Percentiles rank a stretch among this genome's conserved stretches.
phyloP scores from a whole-genome alignment of 352 stramenopile genomes.

The Thalassiosira ordinaria region DNA sequence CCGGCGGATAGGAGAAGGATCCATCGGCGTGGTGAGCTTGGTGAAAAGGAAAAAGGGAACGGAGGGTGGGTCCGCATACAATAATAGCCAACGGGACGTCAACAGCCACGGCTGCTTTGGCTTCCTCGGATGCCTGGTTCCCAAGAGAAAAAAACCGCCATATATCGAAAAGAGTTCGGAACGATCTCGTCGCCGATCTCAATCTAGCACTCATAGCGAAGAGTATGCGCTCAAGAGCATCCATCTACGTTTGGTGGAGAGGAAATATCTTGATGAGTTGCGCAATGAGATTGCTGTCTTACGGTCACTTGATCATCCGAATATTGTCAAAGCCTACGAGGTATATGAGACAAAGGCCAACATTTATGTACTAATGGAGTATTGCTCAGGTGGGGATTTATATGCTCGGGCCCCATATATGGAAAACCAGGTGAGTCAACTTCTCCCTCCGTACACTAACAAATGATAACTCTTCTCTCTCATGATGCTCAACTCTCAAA shows the following conservation, averaged over 20 bases:
- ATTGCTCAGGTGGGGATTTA: slow-evolving; percentile 83
- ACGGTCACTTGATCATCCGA: slow-evolving; percentile 83
- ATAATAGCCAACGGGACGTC: slow-evolving; percentile 12
- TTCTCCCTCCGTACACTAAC: too few species aligned
- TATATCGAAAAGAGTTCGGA: slow-evolving; percentile 3
- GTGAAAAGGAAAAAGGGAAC: slow-evolving; percentile 61
- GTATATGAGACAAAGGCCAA: slow-evolving; percentile 79
- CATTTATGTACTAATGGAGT: slow-evolving; percentile 84
- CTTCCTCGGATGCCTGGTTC: slow-evolving; percentile 50
- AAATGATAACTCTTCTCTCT: too few species aligned
- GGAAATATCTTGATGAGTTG: slow-evolving; percentile 60
- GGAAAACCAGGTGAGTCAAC: slow-evolving; percentile 67
- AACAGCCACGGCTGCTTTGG: slow-evolving; percentile 10
- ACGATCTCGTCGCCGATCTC: neutral
- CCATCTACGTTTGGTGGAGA: slow-evolving; percentile 48
- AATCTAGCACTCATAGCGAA: slow-evolving; percentile 37
- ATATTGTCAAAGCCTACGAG: slow-evolving; percentile 86
- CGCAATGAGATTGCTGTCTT: slow-evolving; percentile 70
- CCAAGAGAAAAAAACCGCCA: slow-evolving; percentile 1
- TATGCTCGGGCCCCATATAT: slow-evolving; percentile 80
- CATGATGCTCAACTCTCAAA: too few species aligned
- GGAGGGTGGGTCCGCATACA: slow-evolving; percentile 72
- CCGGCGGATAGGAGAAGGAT: slow-evolving; percentile 72
- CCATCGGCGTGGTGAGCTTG: slow-evolving; percentile 71
- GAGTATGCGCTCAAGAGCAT: slow-evolving; percentile 65